These are phyloP conservation scores for Cryptosporidium sp. DNA, from an alignment of 169 alveolate genomes.

Conservation along the genomic window DNA sequence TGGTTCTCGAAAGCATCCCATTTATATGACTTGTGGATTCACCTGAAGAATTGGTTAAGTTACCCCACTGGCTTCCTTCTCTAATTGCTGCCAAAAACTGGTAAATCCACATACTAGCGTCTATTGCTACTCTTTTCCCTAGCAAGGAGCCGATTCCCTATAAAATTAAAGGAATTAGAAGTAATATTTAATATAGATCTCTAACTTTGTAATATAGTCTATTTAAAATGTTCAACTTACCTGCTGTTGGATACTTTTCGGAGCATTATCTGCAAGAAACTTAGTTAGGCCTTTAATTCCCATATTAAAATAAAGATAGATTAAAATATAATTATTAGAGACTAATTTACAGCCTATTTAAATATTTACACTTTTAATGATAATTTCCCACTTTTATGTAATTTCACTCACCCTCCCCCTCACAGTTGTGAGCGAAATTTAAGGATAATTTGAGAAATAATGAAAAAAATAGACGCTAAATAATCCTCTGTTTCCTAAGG, in stretches of 20 bases:
- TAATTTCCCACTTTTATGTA: slow-evolving; percentile 4
- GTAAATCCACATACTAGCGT: slow-evolving; percentile 89
- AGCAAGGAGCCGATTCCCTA: slow-evolving; percentile 69
- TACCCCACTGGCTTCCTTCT: slow-evolving; percentile 73
- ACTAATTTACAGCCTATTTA: background rate
- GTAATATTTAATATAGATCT: background rate
- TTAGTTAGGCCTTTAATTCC: slow-evolving; percentile 93
- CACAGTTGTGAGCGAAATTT: background rate
- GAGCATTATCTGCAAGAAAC: slow-evolving; percentile 91
- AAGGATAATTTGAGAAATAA: background rate
- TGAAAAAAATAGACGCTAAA: slow-evolving; percentile 27
- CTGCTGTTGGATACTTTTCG: slow-evolving; percentile 78
- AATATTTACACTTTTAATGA: background rate
- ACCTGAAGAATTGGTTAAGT: slow-evolving; percentile 57
- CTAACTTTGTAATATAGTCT: slow-evolving; percentile 28
- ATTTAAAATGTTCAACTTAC: slow-evolving; percentile 32
- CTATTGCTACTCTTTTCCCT: slow-evolving; percentile 86
- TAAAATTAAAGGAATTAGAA: slow-evolving; percentile 18
- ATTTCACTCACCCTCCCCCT: slow-evolving; percentile 5
- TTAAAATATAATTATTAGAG: background rate
- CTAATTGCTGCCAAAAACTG: slow-evolving; percentile 83
- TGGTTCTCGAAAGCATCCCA: slow-evolving; percentile 89
- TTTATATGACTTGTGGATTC: slow-evolving; percentile 89
- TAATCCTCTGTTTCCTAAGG: slow-evolving; percentile 49
- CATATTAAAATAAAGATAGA: slow-evolving; percentile 78